Percentiles rank a stretch among this genome's conserved stretches.
Evolutionary conservation across 2,329 filamentous ascomycete species (phyloP).

Genomic region (Exophiala phaeomuriformis): DNA sequence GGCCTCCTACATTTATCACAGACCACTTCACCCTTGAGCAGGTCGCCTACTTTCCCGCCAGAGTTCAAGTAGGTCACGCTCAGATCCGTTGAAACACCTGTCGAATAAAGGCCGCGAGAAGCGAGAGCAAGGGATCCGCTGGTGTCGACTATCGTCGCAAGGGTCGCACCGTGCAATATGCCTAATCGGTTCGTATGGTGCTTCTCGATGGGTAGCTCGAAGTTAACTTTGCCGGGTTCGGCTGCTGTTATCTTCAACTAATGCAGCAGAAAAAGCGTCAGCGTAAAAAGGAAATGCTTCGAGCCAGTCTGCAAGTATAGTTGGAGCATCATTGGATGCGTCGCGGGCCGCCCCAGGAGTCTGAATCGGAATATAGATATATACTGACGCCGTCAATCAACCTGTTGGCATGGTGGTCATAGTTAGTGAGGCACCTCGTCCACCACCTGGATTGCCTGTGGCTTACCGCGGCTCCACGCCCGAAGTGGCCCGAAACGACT

Average conservation of each 20-base stretch:
- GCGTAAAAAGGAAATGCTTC: not conserved
- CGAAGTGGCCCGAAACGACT: slow-evolving; percentile 77
- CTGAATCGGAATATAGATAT: too few species aligned
- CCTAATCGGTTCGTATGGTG: slow-evolving; percentile 60
- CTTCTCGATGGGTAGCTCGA: slow-evolving; percentile 58
- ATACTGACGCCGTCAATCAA: slow-evolving; percentile 37
- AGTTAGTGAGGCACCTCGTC: not conserved
- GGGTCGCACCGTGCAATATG: slow-evolving; percentile 61
- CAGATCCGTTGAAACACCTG: slow-evolving; percentile 60
- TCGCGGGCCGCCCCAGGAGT: too few species aligned
- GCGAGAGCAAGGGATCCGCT: slow-evolving; percentile 61
- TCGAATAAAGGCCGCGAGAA: slow-evolving; percentile 57
- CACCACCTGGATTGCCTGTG: not conserved
- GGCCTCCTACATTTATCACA: slow-evolving; percentile 55
- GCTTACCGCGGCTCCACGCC: slow-evolving; percentile 78
- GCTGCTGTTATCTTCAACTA: slow-evolving; percentile 57
- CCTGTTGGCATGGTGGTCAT: slow-evolving; percentile 13
- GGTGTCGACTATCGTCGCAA: slow-evolving; percentile 59
- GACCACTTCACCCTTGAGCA: slow-evolving; percentile 52
- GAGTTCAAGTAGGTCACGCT: slow-evolving; percentile 59
- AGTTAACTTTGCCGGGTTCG: slow-evolving; percentile 54
- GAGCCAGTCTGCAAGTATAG: not conserved
- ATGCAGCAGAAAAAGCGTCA: not conserved
- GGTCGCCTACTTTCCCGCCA: slow-evolving; percentile 57
- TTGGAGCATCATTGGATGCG: slow-evolving; percentile 9